Evolutionary conservation across 257 asterid genomes (phyloP).

Genomic region (Primulina eburnea): DNA sequence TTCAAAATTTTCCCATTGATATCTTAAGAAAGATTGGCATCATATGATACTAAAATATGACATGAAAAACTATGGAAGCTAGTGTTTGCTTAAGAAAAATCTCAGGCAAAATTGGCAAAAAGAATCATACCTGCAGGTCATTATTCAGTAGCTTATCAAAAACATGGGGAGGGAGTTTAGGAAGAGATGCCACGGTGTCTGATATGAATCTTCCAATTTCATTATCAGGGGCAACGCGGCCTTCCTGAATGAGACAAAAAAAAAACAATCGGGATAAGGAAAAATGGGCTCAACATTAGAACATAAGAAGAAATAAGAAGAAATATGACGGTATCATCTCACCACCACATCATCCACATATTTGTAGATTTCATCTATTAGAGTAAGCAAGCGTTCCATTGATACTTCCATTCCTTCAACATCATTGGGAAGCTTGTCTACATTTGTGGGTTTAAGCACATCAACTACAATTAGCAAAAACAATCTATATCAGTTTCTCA

Average conservation of each 20-base stretch:
- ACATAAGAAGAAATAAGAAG: background rate
- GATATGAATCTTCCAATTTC: constrained; percentile 43
- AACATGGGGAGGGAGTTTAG: constrained; percentile 37
- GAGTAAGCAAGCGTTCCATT: constrained; percentile 79
- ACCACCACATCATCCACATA: constrained; percentile 97
- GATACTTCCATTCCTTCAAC: constrained; percentile 96
- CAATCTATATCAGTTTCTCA: constrained; percentile 17
- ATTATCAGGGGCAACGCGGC: constrained; percentile 41
- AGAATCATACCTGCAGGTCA: constrained; percentile 39
- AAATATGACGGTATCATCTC: constrained; percentile 25
- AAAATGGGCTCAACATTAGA: background rate
- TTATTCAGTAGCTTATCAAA: constrained; percentile 38
- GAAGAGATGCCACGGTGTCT: constrained; percentile 42
- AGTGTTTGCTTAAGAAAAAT: background rate
- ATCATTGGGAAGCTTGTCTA: constrained; percentile 88
- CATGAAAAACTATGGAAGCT: background rate
- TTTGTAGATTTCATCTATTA: constrained; percentile 75
- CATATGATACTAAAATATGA: background rate
- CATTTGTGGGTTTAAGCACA: constrained; percentile 70
- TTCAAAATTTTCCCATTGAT: background rate
- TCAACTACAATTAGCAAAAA: constrained; percentile 54
- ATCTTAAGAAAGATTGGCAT: background rate
- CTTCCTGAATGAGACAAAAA: constrained; percentile 36
- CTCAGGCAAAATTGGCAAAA: background rate
- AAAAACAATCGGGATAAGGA: background rate